These are phyloP conservation scores for Tulasnella sp. DNA, from an alignment of 768 basidiomycete genomes.

Conservation along the genomic window DNA sequence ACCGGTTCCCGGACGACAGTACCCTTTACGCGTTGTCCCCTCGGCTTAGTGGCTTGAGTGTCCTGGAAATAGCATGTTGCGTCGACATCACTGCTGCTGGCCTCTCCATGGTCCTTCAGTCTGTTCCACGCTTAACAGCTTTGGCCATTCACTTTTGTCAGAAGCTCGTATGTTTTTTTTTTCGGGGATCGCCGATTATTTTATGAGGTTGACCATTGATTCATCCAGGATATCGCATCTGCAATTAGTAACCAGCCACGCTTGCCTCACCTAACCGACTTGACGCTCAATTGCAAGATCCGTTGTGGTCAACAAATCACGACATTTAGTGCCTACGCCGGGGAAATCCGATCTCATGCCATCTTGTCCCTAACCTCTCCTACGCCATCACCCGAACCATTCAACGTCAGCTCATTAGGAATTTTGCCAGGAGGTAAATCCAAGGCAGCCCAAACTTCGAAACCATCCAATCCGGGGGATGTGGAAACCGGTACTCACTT, in stretches of 20 bases:
- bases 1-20: slow-evolving; percentile 11
- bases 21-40: slow-evolving; percentile 10
- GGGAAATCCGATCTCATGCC: slow-evolving; percentile 10
- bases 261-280: slow-evolving; percentile 2
- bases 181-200: not conserved
- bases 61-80: slow-evolving; percentile 8
- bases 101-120: not conserved
- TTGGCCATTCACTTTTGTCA: slow-evolving; percentile 13
- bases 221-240: slow-evolving; percentile 8
- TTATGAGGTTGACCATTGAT: not conserved
- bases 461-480: not conserved
- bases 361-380: slow-evolving; percentile 10
- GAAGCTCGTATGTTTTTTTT: slow-evolving; percentile 6
- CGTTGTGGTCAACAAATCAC: slow-evolving; percentile 11
- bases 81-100: slow-evolving; percentile 13
- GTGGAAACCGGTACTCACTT: not conserved
- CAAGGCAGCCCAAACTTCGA: too few relatives aligned
- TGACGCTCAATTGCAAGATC: slow-evolving; percentile 13
- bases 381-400: slow-evolving; percentile 1
- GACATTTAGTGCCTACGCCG: slow-evolving; percentile 11
- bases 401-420: too few relatives aligned
- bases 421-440: not conserved
- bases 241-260: not conserved
- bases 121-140: slow-evolving; percentile 1
- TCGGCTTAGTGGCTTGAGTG: not conserved